Evolutionary conservation across 1,139 yeast species (phyloP).

Genomic region (Magnusiomyces paraingens): DNA sequence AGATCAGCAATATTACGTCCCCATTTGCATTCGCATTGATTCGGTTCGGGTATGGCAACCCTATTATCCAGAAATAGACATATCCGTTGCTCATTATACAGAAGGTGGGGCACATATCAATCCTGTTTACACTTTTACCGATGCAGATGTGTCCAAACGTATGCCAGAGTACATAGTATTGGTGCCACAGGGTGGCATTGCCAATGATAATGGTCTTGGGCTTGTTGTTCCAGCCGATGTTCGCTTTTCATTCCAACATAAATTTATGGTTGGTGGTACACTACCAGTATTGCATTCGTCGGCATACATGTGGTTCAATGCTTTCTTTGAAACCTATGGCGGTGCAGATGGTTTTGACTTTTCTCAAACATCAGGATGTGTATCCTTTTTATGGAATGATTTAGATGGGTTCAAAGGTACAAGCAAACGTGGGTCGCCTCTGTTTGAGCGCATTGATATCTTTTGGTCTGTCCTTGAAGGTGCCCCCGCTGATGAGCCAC

Average conservation of each 20-base stretch:
- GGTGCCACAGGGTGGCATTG: constrained; percentile 7
- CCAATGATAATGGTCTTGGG: constrained; percentile 8
- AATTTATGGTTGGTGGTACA: constrained; percentile 9
- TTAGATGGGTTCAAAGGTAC: constrained; percentile 71
- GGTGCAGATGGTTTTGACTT: constrained; percentile 17
- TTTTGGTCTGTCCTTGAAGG: constrained; percentile 30
- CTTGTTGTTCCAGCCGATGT: constrained; percentile 20
- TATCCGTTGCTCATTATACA: constrained; percentile 23
- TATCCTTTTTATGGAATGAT: constrained; percentile 44
- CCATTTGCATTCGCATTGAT: constrained; percentile 24
- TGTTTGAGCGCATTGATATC: constrained; percentile 46
- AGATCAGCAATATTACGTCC: constrained; percentile 19
- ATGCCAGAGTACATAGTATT: constrained; percentile 12
- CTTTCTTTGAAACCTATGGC: constrained; percentile 29
- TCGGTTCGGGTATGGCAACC: constrained; percentile 27
- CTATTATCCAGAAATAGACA: constrained; percentile 24
- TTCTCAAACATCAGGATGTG: constrained; percentile 20
- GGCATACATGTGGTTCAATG: constrained; percentile 34
- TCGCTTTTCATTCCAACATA: constrained; percentile 19
- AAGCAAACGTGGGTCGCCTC: constrained; percentile 43
- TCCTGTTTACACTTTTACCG: constrained; percentile 21
- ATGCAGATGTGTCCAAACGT: constrained; percentile 17
- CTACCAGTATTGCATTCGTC: constrained; percentile 21
- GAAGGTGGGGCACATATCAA: constrained; percentile 19
- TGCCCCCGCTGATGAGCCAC: constrained; percentile 13